These are phyloP conservation scores for Coemansia sp. DNA, from an alignment of 192 early-diverging fungal species.

Conservation along the genomic window DNA sequence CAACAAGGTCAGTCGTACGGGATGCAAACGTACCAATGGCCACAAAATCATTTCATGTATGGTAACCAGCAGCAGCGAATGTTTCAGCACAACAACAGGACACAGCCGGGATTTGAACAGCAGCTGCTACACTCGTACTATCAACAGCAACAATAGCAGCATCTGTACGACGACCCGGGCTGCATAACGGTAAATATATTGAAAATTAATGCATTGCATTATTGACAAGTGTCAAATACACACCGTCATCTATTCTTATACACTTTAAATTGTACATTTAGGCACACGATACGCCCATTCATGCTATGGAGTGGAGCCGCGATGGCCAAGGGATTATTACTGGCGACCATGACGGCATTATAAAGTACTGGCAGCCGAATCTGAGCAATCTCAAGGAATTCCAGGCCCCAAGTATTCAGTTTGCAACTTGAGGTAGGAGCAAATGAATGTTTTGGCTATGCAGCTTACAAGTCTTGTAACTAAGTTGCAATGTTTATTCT, in stretches of 20 bases:
- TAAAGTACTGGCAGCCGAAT: slow-evolving; percentile 98
- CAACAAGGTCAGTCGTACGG: slow-evolving; percentile 12
- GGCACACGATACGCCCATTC: slow-evolving; percentile 88
- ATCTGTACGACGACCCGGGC: slow-evolving; percentile 1
- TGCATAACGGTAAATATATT: slow-evolving; percentile 61
- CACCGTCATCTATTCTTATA: too few species aligned
- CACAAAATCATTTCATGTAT: slow-evolving; percentile 7
- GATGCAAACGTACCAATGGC: slow-evolving; percentile 18
- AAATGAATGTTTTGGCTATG: neutral
- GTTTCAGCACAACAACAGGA: neutral
- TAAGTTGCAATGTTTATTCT: neutral
- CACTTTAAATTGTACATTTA: slow-evolving; percentile 4
- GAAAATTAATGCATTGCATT: neutral
- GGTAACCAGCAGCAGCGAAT: neutral
- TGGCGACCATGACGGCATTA: slow-evolving; percentile 84
- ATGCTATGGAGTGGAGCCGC: slow-evolving; percentile 94
- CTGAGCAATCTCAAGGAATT: slow-evolving; percentile 91
- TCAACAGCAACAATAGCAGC: slow-evolving; percentile 25
- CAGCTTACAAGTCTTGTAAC: neutral
- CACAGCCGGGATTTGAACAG: neutral
- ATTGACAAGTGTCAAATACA: too few species aligned
- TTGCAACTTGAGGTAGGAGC: slow-evolving; percentile 80
- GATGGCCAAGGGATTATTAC: slow-evolving; percentile 94
- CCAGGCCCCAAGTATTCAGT: slow-evolving; percentile 80
- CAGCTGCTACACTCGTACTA: neutral